phyloP scores from a whole-genome alignment of 768 basidiomycete species.

The Lactarius vividus region DNA sequence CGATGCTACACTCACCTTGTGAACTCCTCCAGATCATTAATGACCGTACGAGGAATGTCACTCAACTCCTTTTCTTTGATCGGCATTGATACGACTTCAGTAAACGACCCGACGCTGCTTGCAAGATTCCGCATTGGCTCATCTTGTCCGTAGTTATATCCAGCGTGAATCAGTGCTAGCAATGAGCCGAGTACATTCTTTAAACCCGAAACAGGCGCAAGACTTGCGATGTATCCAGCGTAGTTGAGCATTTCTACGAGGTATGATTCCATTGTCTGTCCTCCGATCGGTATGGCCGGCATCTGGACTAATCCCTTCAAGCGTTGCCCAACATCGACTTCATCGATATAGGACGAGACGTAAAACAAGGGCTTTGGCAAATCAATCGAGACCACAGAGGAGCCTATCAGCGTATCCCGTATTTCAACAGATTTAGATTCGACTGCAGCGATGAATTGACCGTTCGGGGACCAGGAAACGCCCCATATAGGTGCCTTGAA shows the following conservation, averaged over 20 bases:
- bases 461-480: neutral
- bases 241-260: neutral
- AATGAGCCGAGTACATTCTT: neutral
- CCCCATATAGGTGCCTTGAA: neutral
- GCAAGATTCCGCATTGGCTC: no score
- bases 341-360: neutral
- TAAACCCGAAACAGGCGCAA: neutral
- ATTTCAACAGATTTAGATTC: neutral
- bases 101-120: no score
- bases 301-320: neutral
- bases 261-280: neutral
- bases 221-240: neutral
- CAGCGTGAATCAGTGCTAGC: accelerated
- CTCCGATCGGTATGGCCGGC: neutral
- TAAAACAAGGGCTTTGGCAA: neutral
- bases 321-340: neutral
- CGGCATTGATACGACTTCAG: neutral
- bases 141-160: neutral
- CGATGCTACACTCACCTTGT: neutral
- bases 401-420: neutral
- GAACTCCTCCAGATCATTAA: neutral
- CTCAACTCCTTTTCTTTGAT: neutral
- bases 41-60: neutral
- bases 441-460: neutral
- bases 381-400: neutral